These are phyloP conservation scores for Vaccinium corymbosum DNA, from an alignment of 148 eudicot species.

Conservation along the genomic window DNA sequence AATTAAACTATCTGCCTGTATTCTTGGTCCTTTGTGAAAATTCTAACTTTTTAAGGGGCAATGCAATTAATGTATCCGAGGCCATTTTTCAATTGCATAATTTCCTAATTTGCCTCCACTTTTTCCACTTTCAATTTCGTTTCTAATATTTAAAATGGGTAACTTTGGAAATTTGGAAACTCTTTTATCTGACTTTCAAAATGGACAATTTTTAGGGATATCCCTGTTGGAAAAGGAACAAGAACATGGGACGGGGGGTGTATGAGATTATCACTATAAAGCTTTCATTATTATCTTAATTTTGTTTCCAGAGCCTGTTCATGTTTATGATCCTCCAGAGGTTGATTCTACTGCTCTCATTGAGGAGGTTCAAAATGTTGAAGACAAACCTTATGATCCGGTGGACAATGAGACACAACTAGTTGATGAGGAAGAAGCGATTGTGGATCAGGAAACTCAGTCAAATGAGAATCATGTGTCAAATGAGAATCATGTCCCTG, in stretches of 20 bases:
- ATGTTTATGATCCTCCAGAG: conserved; percentile 26
- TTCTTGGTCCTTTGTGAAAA: not conserved
- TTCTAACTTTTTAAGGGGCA: not conserved
- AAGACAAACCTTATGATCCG: conserved; percentile 20
- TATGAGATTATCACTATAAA: not conserved
- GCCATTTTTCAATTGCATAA: not conserved
- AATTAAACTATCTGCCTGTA: not conserved
- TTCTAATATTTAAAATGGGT: not conserved
- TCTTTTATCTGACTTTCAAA: not conserved
- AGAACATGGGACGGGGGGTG: not conserved
- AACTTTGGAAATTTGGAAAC: not conserved
- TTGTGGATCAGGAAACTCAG: conserved; percentile 30
- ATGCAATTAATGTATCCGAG: not conserved
- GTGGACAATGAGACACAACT: conserved; percentile 27
- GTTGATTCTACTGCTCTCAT: conserved; percentile 23
- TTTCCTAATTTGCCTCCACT: not conserved
- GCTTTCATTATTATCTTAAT: conserved; percentile 1
- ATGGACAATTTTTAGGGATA: not conserved
- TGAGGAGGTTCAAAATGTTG: conserved; percentile 34
- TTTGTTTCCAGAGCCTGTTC: conserved; percentile 36
- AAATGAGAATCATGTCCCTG: conserved; percentile 29
- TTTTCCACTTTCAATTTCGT: not conserved
- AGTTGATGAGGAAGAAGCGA: conserved; percentile 25
- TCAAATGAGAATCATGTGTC: conserved; percentile 29
- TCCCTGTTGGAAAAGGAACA: not conserved